Evolutionary conservation across 75 land plant species (phyloP).

Genomic region (Selaginella moellendorffii): DNA sequence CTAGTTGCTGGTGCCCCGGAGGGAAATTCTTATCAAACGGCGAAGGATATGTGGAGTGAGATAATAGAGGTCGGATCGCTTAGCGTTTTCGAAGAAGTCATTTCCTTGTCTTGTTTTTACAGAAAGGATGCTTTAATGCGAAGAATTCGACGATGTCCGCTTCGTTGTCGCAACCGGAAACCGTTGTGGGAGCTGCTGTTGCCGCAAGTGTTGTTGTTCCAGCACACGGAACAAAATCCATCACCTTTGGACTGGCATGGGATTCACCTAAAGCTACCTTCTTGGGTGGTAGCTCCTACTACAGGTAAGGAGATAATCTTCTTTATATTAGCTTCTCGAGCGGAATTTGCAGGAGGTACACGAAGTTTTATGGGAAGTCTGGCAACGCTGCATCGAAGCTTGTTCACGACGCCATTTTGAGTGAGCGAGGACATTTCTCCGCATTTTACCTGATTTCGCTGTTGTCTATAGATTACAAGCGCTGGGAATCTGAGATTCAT

Average conservation of each 20-base stretch:
- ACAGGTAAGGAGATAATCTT: conserved; percentile 42
- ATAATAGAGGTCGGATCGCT: conserved; percentile 56
- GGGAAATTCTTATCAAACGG: conserved; percentile 25
- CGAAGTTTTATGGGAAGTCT: conserved; percentile 75
- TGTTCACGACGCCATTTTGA: conserved; percentile 76
- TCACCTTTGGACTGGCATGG: conserved; percentile 80
- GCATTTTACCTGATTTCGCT: not conserved
- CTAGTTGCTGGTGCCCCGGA: conserved; percentile 37
- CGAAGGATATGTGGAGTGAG: conserved; percentile 73
- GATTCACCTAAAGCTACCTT: conserved; percentile 83
- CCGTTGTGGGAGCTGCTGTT: conserved; percentile 69
- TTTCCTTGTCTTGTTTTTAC: no score
- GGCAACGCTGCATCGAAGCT: conserved; percentile 54
- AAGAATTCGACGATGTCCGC: conserved; percentile 28
- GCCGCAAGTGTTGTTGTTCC: conserved; percentile 73
- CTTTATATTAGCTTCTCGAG: not conserved
- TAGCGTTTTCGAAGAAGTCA: no score
- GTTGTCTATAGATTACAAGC: conserved; percentile 41
- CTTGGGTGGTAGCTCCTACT: conserved; percentile 56
- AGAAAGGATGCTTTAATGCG: conserved; percentile 74
- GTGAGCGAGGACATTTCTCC: conserved; percentile 25
- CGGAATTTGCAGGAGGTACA: conserved; percentile 60
- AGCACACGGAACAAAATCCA: conserved; percentile 63
- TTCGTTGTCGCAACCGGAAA: conserved; percentile 49
- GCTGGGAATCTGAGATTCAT: conserved; percentile 88